Base-by-base conservation (phyloP, 2,329 filamentous ascomycete species). In the Botrytis fragariae region DNA sequence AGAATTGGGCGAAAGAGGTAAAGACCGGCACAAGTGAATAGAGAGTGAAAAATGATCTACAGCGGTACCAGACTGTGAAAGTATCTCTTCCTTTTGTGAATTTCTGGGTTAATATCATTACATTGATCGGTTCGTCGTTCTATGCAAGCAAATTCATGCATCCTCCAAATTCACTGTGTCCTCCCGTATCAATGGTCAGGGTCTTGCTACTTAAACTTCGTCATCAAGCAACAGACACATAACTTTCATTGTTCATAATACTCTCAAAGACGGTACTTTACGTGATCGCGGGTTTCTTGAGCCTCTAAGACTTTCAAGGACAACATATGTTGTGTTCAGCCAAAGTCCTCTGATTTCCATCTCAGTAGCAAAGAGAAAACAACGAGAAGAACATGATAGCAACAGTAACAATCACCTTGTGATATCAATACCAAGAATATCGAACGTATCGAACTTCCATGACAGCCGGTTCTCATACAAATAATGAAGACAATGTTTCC, bases 381-480 rank as follows among this genome's bases (percentile, higher is more conserved):
- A 10, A 51, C 48, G 14, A 14, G 48, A 51, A 14, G 25, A 51
- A 3, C 4, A n/a, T 51, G 4, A 1, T 51, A 51, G 25, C 10
- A 51, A 51, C 0, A 51, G 25, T n/a, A n/a, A 6, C 5, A 51
- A 51, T 51, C 20, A 51, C 25, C 48, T 51, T 51, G 12, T n/a
- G 12, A 16, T 51, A n/a, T 51, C 10, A 51, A 51, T 14, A n/a
- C 1, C 22, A n/a, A 7, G 4, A 51, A n/a, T 3, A 6, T n/a
- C 1, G 0, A n/a, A 51, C 10, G 22, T 25, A 0, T 51, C 12
- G 0, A 7, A 0, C 12, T 16, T n/a, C 3, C 10, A 51, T n/a
- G 9, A n/a, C 12, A n/a, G 25, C 12, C 25, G 0, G 2, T n/a
- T 16, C 14, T 16, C 0, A 2, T n/a, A 4, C 48, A 6, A n/a